Conservation (phyloP, 192 early-diverging fungal species). For the Allomyces macrogynus region DNA sequence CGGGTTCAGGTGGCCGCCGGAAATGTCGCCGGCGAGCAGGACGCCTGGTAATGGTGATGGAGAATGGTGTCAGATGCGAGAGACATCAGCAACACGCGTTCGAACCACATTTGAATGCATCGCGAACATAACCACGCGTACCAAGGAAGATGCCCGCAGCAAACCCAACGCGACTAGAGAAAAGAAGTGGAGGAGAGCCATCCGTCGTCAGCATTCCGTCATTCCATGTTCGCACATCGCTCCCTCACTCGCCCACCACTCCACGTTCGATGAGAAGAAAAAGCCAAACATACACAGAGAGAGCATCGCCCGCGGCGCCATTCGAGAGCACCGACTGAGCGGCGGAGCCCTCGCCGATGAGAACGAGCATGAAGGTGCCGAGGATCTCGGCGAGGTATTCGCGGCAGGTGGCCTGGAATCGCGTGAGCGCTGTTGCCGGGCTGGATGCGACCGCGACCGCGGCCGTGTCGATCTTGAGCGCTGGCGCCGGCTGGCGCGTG, state of each 20-base stretch:
- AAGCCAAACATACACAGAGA: conserved; percentile 38
- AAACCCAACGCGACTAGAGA: too few species aligned
- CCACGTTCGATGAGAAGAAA: conserved; percentile 30
- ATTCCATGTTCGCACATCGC: too few species aligned
- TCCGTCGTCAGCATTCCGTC: not conserved
- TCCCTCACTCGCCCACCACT: not conserved
- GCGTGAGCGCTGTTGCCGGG: too few species aligned
- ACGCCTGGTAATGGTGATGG: not conserved
- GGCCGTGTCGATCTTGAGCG: too few species aligned
- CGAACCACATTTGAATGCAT: not conserved
- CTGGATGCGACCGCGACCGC: too few species aligned
- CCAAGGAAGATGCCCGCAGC: too few species aligned
- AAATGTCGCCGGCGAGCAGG: conserved; percentile 2
- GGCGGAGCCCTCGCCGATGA: conserved; percentile 44
- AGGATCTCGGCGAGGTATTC: conserved; percentile 56
- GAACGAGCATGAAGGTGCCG: conserved; percentile 43
- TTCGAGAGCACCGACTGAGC: conserved; percentile 17
- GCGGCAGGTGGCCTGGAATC: conserved; percentile 5
- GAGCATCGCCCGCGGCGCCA: conserved; percentile 11
- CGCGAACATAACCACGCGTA: conserved; percentile 3
- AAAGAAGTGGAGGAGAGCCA: too few species aligned
- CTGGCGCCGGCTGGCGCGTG: too few species aligned
- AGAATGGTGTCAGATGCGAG: not conserved
- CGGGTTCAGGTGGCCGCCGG: conserved; percentile 61
- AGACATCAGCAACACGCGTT: conserved; percentile 1